Evolutionary conservation across 306 rosid species (phyloP).

Genomic region (Dalbergia cochinchinensis): DNA sequence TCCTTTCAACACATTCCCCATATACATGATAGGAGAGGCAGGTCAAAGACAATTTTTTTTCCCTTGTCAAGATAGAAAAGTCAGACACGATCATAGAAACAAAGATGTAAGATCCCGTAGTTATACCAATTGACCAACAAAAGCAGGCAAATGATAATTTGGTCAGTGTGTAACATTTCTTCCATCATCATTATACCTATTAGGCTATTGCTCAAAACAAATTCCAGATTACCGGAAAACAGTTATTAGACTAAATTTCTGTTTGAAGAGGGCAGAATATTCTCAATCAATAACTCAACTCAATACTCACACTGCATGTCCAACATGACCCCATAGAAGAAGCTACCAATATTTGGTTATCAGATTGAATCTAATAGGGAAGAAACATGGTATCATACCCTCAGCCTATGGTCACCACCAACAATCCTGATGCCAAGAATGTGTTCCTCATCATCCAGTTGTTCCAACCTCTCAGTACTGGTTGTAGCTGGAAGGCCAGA

Average conservation of each 20-base stretch:
- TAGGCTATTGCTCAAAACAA: neutral
- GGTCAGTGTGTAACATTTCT: slow-evolving; percentile 14
- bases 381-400: slow-evolving; percentile 56
- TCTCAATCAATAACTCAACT: neutral
- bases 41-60: neutral
- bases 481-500: slow-evolving; percentile 98
- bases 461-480: slow-evolving; percentile 91
- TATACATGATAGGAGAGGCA: neutral
- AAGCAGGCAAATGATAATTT: slow-evolving; percentile 9
- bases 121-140: slow-evolving; percentile 1
- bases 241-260: neutral
- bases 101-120: neutral
- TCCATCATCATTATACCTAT: neutral
- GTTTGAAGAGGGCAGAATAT: neutral
- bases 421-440: slow-evolving; percentile 82
- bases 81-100: neutral
- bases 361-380: neutral
- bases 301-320: neutral
- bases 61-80: neutral
- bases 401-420: slow-evolving; percentile 92
- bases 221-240: neutral
- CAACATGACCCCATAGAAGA: neutral
- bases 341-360: slow-evolving; percentile 13
- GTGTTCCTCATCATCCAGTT: slow-evolving; percentile 87
- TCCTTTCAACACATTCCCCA: slow-evolving; percentile 24